Evolutionary conservation across 768 basidiomycete genomes (phyloP).

Genomic region (Lactarius hengduanensis): DNA sequence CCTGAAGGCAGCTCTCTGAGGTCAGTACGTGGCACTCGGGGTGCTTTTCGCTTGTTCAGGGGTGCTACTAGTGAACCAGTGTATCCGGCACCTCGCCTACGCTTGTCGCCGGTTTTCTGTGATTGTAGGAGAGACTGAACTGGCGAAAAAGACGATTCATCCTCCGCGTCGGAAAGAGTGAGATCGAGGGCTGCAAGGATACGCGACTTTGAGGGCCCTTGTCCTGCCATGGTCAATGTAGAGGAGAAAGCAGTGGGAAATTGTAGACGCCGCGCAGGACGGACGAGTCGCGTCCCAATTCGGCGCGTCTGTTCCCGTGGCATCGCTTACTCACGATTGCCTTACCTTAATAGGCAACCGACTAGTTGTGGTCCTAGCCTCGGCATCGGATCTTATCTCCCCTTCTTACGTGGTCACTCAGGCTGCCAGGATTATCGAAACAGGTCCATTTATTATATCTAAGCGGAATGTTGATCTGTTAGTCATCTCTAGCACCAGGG

Average conservation of each 20-base stretch:
- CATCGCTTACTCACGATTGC: neutral
- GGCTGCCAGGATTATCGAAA: neutral
- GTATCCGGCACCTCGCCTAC: conserved; percentile 19
- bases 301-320: conserved; percentile 16
- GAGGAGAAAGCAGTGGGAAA: neutral
- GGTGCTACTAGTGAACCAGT: neutral
- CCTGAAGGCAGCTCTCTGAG: conserved; percentile 15
- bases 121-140: neutral
- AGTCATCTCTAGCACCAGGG: neutral
- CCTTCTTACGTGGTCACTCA: neutral
- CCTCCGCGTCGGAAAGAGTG: conserved; percentile 1
- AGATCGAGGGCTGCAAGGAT: conserved; percentile 28
- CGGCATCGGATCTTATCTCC: neutral
- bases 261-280: neutral
- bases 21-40: neutral
- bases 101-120: conserved; percentile 11
- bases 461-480: neutral
- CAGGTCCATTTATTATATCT: neutral
- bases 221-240: conserved; percentile 5
- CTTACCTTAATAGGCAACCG: conserved; percentile 8
- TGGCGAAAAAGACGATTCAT: conserved; percentile 1
- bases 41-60: conserved; percentile 22
- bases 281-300: neutral
- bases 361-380: conserved; percentile 7
- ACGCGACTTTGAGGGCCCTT: conserved; percentile 23